Base-by-base conservation (phyloP, 345 rosid genomes). In the Ailanthus altissimus region DNA sequence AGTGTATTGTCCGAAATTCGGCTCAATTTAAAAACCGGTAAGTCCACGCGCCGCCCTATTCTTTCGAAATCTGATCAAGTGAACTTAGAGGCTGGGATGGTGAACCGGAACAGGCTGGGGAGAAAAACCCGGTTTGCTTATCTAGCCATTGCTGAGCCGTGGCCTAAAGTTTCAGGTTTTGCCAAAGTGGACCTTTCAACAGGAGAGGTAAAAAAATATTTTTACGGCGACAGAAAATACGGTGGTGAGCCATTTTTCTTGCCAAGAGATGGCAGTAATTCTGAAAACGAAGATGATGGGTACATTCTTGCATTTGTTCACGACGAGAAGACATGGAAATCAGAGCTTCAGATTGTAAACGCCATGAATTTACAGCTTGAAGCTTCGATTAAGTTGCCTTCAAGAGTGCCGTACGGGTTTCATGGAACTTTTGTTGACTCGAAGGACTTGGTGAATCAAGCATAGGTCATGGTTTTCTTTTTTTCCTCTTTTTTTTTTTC, bases 81-180 rank as follows among this genome's bases (percentile, higher is more conserved):
- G 67, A 95, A 95, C 77, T 85, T 95, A 20, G 99, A 95, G 76
- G 98, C 99, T 3, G 99, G 99, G 63, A 95, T 95, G 99, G 99
- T 95, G 69, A 93, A 95, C 85, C 83, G 91, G 10, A 90, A 93
- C 85, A 58, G 21, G 46, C 87, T 95, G 0, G 99, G 99, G 18
- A 84, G 98, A 36, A 89, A 86, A 77, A 89, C 97, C 78, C 92
- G 69, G 67, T 92, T 72, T 62, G 98, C 94, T 0, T 95, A 91
- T 75, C 78, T 95, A 12, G 99, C 99, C 5, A 84, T 95, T 58
- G 99, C 93, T 3, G 99, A 95, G 77, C 98, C 97, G 2, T 95
- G 99, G 99, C 99, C 99, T 0, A 95, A 89, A 45, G 99, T 95
- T 0, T 87, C 94, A 0, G 99, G 99, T 13, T 93, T 95, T 26